These are phyloP conservation scores for Teratosphaeria zuluensis DNA, from an alignment of 2,329 filamentous ascomycete genomes.

Conservation along the genomic window DNA sequence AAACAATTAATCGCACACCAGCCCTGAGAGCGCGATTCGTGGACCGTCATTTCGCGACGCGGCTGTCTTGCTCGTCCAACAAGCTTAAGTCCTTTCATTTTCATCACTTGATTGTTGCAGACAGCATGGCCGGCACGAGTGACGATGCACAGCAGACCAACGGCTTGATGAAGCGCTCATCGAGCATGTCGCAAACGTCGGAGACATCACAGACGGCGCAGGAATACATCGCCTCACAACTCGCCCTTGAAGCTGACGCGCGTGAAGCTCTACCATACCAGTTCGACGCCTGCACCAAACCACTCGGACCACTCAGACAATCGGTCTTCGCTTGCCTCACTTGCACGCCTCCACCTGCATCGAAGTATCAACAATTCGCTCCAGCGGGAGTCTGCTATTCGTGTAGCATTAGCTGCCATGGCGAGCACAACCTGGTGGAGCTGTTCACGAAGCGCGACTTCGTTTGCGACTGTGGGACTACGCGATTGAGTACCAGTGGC, in stretches of 20 bases:
- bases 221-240: slow-evolving; percentile 75
- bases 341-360: slow-evolving; percentile 70
- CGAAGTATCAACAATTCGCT: slow-evolving; percentile 52
- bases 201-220: slow-evolving; percentile 47
- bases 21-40: background rate
- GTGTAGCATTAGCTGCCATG: slow-evolving; percentile 93
- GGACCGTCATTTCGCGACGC: background rate
- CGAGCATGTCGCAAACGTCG: slow-evolving; percentile 20
- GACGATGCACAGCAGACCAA: background rate
- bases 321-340: slow-evolving; percentile 87
- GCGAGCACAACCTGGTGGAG: slow-evolving; percentile 88
- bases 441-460: slow-evolving; percentile 95
- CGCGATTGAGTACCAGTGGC: slow-evolving; percentile 54
- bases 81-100: background rate
- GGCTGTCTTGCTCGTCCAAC: background rate
- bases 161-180: background rate
- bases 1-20: background rate
- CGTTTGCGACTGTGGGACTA: slow-evolving; percentile 91
- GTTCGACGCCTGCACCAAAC: slow-evolving; percentile 85
- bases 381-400: slow-evolving; percentile 89
- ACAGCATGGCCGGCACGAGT: background rate
- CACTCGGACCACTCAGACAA: slow-evolving; percentile 80
- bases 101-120: background rate
- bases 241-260: slow-evolving; percentile 86
- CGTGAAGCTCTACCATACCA: slow-evolving; percentile 92